Percentiles rank a stretch among this genome's conserved stretches.
phyloP scores from a whole-genome alignment of 116 monocot species.

The Posidonia oceanica region DNA sequence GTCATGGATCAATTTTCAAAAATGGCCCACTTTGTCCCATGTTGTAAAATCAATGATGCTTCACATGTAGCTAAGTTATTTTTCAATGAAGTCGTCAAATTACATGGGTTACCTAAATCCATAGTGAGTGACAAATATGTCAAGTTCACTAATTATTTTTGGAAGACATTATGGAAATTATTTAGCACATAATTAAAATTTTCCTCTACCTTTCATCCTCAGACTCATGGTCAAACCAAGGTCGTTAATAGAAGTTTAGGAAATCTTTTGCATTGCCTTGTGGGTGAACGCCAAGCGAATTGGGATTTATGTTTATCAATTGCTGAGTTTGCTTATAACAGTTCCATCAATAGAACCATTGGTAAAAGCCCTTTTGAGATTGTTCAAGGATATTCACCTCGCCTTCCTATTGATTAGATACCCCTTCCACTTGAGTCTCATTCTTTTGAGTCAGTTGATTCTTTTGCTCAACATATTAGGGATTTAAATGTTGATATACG shows the following conservation, averaged over 20 bases:
- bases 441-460: neutral
- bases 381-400: neutral
- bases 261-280: neutral
- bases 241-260: conserved; percentile 4
- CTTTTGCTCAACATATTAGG: neutral
- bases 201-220: neutral
- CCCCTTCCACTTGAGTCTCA: neutral
- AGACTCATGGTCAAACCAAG: conserved; percentile 7
- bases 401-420: neutral
- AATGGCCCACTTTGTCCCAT: conserved; percentile 6
- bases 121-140: neutral
- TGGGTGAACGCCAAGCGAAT: neutral
- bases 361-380: neutral
- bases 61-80: neutral
- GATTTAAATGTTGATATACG: neutral
- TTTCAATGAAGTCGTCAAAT: neutral
- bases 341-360: neutral
- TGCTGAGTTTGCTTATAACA: conserved; percentile 6
- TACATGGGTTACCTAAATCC: neutral
- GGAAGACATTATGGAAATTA: neutral
- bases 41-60: neutral
- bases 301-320: neutral
- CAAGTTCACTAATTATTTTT: neutral
- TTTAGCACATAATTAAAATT: neutral
- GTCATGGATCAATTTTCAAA: neutral